These are phyloP conservation scores for Phytophthora cryptogea DNA, from an alignment of 352 stramenopile species.

Conservation along the genomic window DNA sequence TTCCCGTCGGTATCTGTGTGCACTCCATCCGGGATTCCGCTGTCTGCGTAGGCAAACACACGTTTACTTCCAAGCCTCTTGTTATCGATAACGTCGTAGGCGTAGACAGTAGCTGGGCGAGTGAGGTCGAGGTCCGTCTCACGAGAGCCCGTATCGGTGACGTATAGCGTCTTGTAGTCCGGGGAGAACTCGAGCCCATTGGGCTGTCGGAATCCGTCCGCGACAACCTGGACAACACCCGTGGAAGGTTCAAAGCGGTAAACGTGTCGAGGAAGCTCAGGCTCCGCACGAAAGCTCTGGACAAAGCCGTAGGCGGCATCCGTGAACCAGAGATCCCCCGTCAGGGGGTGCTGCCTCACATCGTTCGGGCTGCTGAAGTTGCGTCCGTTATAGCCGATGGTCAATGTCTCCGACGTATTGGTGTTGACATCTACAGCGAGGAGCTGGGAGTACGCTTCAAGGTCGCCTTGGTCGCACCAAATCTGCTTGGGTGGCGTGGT, in stretches of 20 bases:
- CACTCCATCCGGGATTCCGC: conserved; percentile 9
- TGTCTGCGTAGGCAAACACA: conserved; percentile 14
- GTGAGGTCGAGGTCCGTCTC: conserved; percentile 11
- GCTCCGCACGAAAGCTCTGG: conserved; percentile 13
- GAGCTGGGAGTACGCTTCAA: conserved; percentile 7
- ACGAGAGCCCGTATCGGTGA: conserved; percentile 11
- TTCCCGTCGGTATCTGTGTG: conserved; percentile 18
- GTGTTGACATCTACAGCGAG: conserved; percentile 19
- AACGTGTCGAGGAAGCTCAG: conserved; percentile 8
- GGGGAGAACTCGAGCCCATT: conserved; percentile 18
- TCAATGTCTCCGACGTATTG: conserved; percentile 12
- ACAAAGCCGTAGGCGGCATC: conserved; percentile 11
- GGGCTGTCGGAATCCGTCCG: conserved; percentile 5
- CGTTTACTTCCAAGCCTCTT: conserved; percentile 12
- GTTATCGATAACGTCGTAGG: conserved; percentile 18
- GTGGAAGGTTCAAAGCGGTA: conserved; percentile 18
- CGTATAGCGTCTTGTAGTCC: conserved; percentile 20
- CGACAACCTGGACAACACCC: conserved; percentile 11
- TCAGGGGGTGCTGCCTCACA: conserved; percentile 13
- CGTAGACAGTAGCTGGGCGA: conserved; percentile 13
- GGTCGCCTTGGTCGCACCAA: conserved; percentile 16
- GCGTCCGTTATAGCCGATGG: conserved; percentile 13
- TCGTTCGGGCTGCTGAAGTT: conserved; percentile 17
- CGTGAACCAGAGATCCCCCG: conserved; percentile 16
- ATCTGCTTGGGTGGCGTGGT: conserved; percentile 13